Conservation (phyloP, 2,329 filamentous ascomycete species). For the Microsporum audouinii region DNA sequence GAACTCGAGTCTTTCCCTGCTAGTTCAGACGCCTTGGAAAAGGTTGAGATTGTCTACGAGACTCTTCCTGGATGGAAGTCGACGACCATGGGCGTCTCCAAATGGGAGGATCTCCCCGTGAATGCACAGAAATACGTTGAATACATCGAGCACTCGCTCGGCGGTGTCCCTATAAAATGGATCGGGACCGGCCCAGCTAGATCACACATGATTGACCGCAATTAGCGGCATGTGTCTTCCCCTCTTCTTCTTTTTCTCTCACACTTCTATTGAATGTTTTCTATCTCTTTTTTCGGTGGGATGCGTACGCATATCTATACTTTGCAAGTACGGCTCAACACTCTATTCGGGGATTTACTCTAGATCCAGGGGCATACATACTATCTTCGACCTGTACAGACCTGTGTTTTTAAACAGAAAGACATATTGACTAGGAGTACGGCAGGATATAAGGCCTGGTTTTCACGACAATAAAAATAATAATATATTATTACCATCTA, state of each 20-base stretch:
- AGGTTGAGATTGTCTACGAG: conserved; percentile 47
- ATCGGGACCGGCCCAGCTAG: conserved; percentile 52
- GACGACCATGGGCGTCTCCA: conserved; percentile 46
- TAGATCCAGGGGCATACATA: too few species aligned
- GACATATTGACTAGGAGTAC: too few species aligned
- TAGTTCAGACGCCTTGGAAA: conserved; percentile 41
- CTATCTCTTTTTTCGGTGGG: neutral
- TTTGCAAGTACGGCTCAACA: too few species aligned
- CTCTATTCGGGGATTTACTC: too few species aligned
- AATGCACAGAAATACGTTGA: conserved; percentile 51
- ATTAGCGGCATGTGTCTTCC: neutral
- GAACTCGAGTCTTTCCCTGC: conserved; percentile 47
- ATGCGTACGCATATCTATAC: neutral
- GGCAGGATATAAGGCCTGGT: too few species aligned
- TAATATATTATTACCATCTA: too few species aligned
- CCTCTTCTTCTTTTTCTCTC: neutral
- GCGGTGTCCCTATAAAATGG: conserved; percentile 49
- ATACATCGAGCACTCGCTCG: conserved; percentile 47
- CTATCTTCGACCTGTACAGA: too few species aligned
- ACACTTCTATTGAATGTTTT: neutral
- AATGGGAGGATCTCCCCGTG: conserved; percentile 45
- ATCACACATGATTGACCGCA: conserved; percentile 50
- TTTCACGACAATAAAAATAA: too few species aligned
- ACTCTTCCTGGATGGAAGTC: conserved; percentile 52
- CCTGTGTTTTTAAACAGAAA: too few species aligned